Evolutionary conservation across 164 flowering plant genomes (phyloP), one percentile per base, ranked within the genome.

Genomic region (Aristolochia contorta): DNA sequence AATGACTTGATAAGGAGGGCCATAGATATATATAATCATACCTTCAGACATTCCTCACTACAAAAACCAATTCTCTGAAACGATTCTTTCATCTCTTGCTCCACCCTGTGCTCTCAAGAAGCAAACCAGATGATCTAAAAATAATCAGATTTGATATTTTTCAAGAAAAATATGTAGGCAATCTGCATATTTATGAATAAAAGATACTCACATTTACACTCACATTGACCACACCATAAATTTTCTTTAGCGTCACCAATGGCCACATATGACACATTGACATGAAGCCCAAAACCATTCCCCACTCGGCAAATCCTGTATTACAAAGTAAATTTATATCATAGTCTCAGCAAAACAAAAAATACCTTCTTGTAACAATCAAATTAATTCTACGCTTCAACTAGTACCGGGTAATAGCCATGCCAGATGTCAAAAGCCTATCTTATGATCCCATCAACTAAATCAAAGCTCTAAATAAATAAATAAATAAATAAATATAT

Each of bases 201-300:
- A 8, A 24, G 60, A 24, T 53, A 72, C 94, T 18, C 75, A 93
- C 98, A 92, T 75, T 71, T 77, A 50, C 53, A 84, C 64, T 81
- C 80, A 60, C 98, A 93, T 65, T 93, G 98, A 67, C 67, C 45
- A 63, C 98, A 89, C 49, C 46, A 73, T 19, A 76, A 57, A 47
- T 62, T 53, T 25, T 56, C 58, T 54, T 77, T 82, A 33, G 50
- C 25, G 16, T 52, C 73, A 15, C 22, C 66, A 56, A 63, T 61
- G 50, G 23, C 74, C 79, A 77, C 98, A 92, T 69, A 78, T 72
- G 57, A 68, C 69, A 67, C 98, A 92, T 61, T 81, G 75, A 60
- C 98, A 92, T 47, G 86, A 80, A 52, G 84, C 87, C 61, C 98
- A 93, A 61, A 83, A 87, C 98, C 98, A 93, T 49, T 80, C 80